Evolutionary conservation across 2,329 filamentous ascomycete species (phyloP), one percentile per base, ranked within the genome.

Genomic region (Cryphonectria naterciae): DNA sequence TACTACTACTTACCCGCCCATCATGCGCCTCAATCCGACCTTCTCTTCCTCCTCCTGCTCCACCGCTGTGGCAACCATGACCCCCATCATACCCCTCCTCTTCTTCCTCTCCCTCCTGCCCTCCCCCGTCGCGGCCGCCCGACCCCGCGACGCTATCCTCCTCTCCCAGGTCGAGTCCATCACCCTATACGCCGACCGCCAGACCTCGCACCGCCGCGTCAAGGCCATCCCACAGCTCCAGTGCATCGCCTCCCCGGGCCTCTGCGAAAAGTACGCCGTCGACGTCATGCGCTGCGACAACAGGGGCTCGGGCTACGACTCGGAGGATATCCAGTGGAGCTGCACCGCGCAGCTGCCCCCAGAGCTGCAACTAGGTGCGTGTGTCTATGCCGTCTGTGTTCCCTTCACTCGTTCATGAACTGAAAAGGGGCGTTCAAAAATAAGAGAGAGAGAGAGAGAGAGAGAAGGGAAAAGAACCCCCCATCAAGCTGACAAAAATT

Each of bases 271-370:
- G 69, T 92, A 95, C 84, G 83, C 88, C 37, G 83, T 97, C 73
- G 92, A 97, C 75, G 84, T 92, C 17, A 93, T 98, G 91, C 93
- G 94, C 77, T 99, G 95, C 86, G 91, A 87, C 73, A 98, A 98
- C 83, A 87, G 92, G 72, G 96, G 95, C 72, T 85, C 88, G 41
- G 92, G 92, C 72, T 98, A 98, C 83, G 89, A 89, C 73, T 79
- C 84, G 60, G 90, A 96, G 81, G 92, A 97, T 78, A 87, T 98
- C 52, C 91, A 97, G 82, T 99, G 95, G 95, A 93, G 93, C 39
- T 99, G 95, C 82, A 89, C 89, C 6, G 88, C 89, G 0, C 80
- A 82, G 1, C 80, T 92, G 22, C 89, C 90, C 0, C 82, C 85
- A 32, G 87, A 90, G 77, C 85, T 92, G 73, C 88, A 87, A 80